Evolutionary conservation across 345 rosid species (phyloP).

Genomic region (Pelargonium nanum): DNA sequence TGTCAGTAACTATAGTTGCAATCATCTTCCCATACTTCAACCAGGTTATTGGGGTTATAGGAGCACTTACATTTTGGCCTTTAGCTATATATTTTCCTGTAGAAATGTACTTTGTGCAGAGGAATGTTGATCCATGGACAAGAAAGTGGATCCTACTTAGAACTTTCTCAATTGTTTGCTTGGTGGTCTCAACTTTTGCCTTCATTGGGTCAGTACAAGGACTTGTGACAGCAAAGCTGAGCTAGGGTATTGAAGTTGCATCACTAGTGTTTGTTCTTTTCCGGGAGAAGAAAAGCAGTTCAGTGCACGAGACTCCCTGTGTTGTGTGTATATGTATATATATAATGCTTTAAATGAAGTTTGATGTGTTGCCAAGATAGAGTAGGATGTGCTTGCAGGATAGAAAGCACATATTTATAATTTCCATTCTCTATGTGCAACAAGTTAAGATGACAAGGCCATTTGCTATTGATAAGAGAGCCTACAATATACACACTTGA

Average conservation of each 20-base stretch:
- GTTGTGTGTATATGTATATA: too few species aligned
- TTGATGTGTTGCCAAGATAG: too few species aligned
- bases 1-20: neutral
- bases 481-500: too few species aligned
- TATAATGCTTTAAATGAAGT: too few species aligned
- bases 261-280: too few species aligned
- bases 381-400: too few species aligned
- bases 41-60: neutral
- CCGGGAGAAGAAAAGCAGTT: too few species aligned
- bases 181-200: neutral
- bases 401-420: too few species aligned
- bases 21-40: neutral
- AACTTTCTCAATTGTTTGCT: neutral
- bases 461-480: too few species aligned
- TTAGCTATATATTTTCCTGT: neutral
- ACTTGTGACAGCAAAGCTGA: neutral
- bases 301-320: too few species aligned
- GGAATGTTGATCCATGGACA: neutral
- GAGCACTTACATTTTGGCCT: neutral
- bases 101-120: conserved; percentile 1
- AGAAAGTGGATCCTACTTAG: neutral
- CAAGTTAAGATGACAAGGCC: too few species aligned
- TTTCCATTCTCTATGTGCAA: too few species aligned
- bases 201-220: neutral
- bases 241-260: neutral